Evolutionary conservation across 2,329 filamentous ascomycete genomes (phyloP), one percentile per base, ranked within the genome.

Genomic region (Epichloe bromicola): DNA sequence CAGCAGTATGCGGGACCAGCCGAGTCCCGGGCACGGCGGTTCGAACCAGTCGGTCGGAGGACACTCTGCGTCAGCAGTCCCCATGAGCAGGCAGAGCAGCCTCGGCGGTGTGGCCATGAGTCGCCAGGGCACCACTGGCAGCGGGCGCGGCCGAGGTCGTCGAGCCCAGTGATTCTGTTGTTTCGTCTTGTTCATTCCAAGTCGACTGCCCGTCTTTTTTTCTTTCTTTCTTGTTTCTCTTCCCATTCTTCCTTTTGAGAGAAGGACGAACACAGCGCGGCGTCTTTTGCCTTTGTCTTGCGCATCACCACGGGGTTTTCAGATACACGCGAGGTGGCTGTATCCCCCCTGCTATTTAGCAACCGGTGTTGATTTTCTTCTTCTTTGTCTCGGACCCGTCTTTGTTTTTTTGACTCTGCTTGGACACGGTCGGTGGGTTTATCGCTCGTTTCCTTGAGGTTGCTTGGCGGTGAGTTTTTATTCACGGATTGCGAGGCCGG

Each of bases 1-100:
- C 15, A 60, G 66, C 26, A 73, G 68, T 57, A 55, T 71, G 20
- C 69, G 72, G 49, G 74, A 73, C 43, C 69, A 74, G 46, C 46
- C 59, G 44, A 61, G 65, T 58, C 59, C 65, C 48, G 49, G 57
- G 19, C 61, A 57, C 52, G 54, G 40, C 30, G 57, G 55, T 17
- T 50, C 58, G 17, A 47, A 39, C 20, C 57, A 59, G 5, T 58
- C 60, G 2, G 55, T 60, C 5, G 61, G 59, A 3, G 58, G 60
- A 2, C 52, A 63, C 6, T 63, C 61, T 3, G 66, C 66, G 0
- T 71, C 69, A 0, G 67, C 67, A 14, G 47, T 43, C 1, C 71
- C 76, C 1, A 79, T 79, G 74, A 79, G 75, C 58, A 72, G 75
- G 38, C 74, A 76, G 61, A 78, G 73, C 63, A 78, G 75, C 50